A percentile compares a stretch with the other conserved stretches of the same genome.
These are phyloP conservation scores for Alternaria angustiovoidea DNA, from an alignment of 2,329 filamentous ascomycete species.

Conservation along the genomic window DNA sequence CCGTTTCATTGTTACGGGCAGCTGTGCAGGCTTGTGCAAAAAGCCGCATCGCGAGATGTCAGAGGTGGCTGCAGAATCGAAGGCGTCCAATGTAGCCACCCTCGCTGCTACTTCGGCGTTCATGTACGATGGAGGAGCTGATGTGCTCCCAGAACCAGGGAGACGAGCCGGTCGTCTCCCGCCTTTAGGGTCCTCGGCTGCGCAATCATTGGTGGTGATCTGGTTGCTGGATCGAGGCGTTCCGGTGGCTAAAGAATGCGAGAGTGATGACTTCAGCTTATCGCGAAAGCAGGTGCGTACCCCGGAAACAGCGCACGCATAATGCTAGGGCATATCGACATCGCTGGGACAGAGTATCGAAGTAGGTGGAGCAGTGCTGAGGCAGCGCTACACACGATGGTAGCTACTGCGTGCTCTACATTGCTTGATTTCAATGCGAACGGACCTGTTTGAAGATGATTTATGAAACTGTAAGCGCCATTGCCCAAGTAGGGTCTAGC, in stretches of 20 bases:
- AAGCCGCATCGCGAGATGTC: not conserved
- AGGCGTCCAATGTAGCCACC: slow-evolving; percentile 6
- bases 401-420: slow-evolving; percentile 3
- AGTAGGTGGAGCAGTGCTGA: slow-evolving; percentile 12
- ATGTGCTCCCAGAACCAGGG: slow-evolving; percentile 24
- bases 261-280: slow-evolving; percentile 15
- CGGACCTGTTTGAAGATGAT: slow-evolving; percentile 1
- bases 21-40: not conserved
- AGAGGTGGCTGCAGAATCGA: slow-evolving; percentile 4
- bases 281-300: slow-evolving; percentile 12
- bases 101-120: slow-evolving; percentile 11
- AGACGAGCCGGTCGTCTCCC: slow-evolving; percentile 34
- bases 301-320: slow-evolving; percentile 5
- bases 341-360: slow-evolving; percentile 9
- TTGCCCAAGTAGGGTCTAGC: slow-evolving; percentile 5
- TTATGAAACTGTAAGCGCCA: slow-evolving; percentile 3
- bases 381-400: slow-evolving; percentile 11
- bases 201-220: slow-evolving; percentile 18
- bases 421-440: slow-evolving; percentile 6
- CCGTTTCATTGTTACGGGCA: not conserved
- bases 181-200: slow-evolving; percentile 19
- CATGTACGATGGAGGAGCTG: slow-evolving; percentile 10
- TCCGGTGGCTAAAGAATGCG: slow-evolving; percentile 11
- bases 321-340: not conserved
- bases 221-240: slow-evolving; percentile 14